Evolutionary conservation across 2,329 filamentous ascomycete genomes (phyloP).

Genomic region (Septoria linicola): DNA sequence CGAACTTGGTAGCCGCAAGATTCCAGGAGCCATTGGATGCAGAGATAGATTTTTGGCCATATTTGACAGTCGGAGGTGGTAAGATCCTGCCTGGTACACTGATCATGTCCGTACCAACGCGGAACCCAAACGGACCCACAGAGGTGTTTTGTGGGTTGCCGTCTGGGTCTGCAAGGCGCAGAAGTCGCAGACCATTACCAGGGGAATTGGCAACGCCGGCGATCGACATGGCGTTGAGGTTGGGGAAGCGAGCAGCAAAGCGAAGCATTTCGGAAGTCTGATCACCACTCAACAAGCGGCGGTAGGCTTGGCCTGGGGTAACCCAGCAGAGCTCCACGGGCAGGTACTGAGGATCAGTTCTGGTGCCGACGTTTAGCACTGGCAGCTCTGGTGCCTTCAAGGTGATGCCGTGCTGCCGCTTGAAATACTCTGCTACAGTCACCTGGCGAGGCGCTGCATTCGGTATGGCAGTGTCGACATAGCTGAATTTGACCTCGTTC

Average conservation of each 20-base stretch:
- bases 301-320: conserved; percentile 62
- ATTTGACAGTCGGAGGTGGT: conserved; percentile 59
- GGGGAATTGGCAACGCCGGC: conserved; percentile 36
- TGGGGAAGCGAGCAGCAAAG: conserved; percentile 68
- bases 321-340: conserved; percentile 67
- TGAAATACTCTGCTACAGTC: conserved; percentile 54
- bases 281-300: conserved; percentile 56
- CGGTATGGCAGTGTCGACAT: conserved; percentile 19
- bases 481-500: conserved; percentile 53
- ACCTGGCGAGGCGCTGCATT: conserved; percentile 43
- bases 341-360: conserved; percentile 59
- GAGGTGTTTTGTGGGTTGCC: conserved; percentile 24
- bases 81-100: conserved; percentile 73
- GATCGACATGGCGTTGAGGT: conserved; percentile 67
- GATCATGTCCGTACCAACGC: conserved; percentile 61
- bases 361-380: conserved; percentile 62
- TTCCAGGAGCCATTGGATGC: conserved; percentile 37
- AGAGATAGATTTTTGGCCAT: conserved; percentile 40
- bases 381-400: conserved; percentile 52
- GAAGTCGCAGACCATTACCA: conserved; percentile 54
- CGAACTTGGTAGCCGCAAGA: conserved; percentile 52
- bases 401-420: conserved; percentile 42
- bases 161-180: conserved; percentile 50
- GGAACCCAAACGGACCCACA: conserved; percentile 59
- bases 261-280: conserved; percentile 70